Conservation (phyloP, 495 filamentous ascomycete genomes). For the Barbatosphaeria neglecta region DNA sequence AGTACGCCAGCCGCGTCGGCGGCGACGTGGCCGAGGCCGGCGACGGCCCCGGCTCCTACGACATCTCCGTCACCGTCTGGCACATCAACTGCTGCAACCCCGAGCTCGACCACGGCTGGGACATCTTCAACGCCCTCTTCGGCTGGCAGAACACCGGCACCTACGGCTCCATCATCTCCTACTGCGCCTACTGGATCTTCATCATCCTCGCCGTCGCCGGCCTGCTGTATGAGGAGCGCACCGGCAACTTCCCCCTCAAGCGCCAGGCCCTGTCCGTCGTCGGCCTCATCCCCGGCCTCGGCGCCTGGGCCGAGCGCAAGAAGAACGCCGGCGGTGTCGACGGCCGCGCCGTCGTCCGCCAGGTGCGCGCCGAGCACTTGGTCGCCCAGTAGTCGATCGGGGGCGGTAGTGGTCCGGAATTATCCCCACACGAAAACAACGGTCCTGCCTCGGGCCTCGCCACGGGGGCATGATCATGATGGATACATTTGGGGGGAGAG, state of each 20-base stretch:
- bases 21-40: slow-evolving; percentile 52
- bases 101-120: slow-evolving; percentile 50
- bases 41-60: slow-evolving; percentile 55
- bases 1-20: slow-evolving; percentile 26
- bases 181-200: slow-evolving; percentile 56
- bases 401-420: too few relatives aligned
- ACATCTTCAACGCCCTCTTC: slow-evolving; percentile 51
- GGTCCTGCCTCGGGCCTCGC: too few relatives aligned
- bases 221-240: slow-evolving; percentile 3
- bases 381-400: not conserved
- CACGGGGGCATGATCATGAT: too few relatives aligned
- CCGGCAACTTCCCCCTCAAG: not conserved
- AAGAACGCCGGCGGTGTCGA: not conserved
- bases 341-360: not conserved
- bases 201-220: slow-evolving; percentile 9
- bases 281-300: not conserved
- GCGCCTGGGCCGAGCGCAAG: not conserved
- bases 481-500: too few relatives aligned
- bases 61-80: slow-evolving; percentile 59
- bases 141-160: slow-evolving; percentile 63
- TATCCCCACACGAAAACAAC: too few relatives aligned
- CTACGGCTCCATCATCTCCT: slow-evolving; percentile 50
- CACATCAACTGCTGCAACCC: slow-evolving; percentile 64
- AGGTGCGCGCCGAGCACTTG: not conserved
- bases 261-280: not conserved